Conservation (phyloP, 2,329 filamentous ascomycete genomes). For the Purpureocillium lavendulum region DNA sequence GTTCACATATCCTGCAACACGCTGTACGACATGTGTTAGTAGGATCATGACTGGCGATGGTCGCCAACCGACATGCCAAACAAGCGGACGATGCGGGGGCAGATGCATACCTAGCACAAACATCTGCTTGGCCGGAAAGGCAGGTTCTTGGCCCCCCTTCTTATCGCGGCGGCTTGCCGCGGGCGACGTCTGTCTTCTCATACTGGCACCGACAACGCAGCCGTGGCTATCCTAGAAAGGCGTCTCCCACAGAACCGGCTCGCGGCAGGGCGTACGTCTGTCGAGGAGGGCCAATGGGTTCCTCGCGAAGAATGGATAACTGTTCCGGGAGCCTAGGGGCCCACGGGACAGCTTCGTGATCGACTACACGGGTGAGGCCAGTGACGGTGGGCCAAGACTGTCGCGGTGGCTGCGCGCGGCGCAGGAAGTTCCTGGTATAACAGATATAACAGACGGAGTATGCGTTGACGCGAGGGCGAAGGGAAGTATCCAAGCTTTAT, state of each 20-base stretch:
- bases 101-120: conserved; percentile 40
- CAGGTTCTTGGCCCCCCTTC: conserved; percentile 15
- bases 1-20: conserved; percentile 92
- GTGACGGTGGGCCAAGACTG: no score
- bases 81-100: not conserved
- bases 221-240: no score
- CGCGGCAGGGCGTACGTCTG: no score
- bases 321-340: no score
- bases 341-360: no score
- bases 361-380: no score
- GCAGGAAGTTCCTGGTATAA: no score
- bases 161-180: conserved; percentile 13
- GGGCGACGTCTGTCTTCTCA: conserved; percentile 19
- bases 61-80: not conserved
- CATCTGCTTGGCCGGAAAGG: conserved; percentile 37
- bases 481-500: not conserved
- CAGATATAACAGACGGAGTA: not conserved
- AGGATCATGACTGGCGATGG: not conserved
- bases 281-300: no score
- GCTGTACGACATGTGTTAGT: conserved; percentile 38
- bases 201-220: conserved; percentile 7
- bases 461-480: not conserved
- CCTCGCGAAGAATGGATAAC: no score
- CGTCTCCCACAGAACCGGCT: no score
- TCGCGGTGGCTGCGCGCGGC: no score